phyloP scores from a whole-genome alignment of 768 basidiomycete genomes.

The Auriscalpium orientale region DNA sequence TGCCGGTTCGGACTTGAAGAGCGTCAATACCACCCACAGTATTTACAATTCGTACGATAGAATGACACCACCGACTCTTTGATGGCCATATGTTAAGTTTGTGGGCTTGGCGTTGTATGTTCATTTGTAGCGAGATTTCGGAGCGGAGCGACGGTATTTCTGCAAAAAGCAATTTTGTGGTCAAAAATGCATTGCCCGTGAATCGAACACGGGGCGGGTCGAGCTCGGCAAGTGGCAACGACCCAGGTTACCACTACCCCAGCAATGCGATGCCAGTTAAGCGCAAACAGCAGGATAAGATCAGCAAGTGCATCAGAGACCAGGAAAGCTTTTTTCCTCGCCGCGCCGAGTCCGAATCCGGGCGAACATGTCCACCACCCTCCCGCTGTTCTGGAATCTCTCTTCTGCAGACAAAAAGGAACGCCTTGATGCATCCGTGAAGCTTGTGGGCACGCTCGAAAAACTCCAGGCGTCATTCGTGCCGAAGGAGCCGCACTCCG shows the following conservation, averaged over 20 bases:
- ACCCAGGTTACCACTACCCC: conserved; percentile 63
- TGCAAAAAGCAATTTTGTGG: no score
- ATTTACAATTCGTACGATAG: no score
- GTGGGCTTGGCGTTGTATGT: no score
- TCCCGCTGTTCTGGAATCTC: conserved; percentile 91
- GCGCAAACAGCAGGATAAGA: background rate
- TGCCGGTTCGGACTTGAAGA: no score
- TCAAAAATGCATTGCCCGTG: conserved; percentile 2
- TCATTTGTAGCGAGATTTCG: no score
- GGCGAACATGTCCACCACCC: conserved; percentile 66
- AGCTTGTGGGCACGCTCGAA: conserved; percentile 74
- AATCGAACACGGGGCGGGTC: conserved; percentile 16
- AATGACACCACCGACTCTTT: no score
- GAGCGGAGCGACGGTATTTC: no score
- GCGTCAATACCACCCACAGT: no score
- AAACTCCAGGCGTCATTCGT: conserved; percentile 71
- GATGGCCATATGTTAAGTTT: no score
- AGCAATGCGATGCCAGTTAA: conserved; percentile 13
- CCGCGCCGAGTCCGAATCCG: background rate
- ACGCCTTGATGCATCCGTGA: conserved; percentile 78
- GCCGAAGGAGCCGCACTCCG: conserved; percentile 37
- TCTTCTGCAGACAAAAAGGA: conserved; percentile 76
- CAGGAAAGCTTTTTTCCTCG: background rate
- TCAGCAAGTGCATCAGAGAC: background rate
- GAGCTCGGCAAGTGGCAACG: conserved; percentile 39